Conservation (phyloP, 768 basidiomycete genomes). For the Cyclocybe aegerita region DNA sequence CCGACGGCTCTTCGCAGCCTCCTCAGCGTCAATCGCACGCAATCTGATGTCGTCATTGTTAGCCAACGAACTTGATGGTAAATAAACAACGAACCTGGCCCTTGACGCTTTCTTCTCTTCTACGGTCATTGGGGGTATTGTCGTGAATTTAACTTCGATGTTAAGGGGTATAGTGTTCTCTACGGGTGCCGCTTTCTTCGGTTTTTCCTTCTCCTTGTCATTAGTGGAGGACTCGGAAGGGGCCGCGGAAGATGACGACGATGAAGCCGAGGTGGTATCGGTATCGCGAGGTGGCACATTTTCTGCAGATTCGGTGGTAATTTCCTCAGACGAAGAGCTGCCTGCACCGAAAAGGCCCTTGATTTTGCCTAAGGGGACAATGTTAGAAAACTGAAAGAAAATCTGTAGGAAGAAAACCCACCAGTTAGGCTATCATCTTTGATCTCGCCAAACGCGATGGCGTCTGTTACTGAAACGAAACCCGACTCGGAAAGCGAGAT, state of each 20-base stretch:
- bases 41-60: conserved; percentile 47
- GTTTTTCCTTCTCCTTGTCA: conserved; percentile 34
- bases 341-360: conserved; percentile 83
- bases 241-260: conserved; percentile 30
- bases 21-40: conserved; percentile 73
- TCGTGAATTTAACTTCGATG: conserved; percentile 60
- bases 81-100: conserved; percentile 54
- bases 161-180: conserved; percentile 70
- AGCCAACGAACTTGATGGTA: background rate
- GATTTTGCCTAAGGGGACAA: conserved; percentile 60
- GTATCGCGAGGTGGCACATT: conserved; percentile 44
- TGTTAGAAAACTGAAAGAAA: background rate
- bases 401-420: conserved; percentile 25
- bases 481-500: conserved; percentile 84
- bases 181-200: conserved; percentile 34
- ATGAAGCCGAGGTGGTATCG: conserved; percentile 28
- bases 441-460: conserved; percentile 75
- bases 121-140: conserved; percentile 73
- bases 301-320: conserved; percentile 38
- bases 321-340: conserved; percentile 39
- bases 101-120: conserved; percentile 75
- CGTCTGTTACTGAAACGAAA: conserved; percentile 78
- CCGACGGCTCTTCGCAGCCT: conserved; percentile 70
- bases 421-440: conserved; percentile 80
- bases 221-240: conserved; percentile 37